Evolutionary conservation across 2,329 filamentous ascomycete species (phyloP).

Genomic region (Penicillium sp.): DNA sequence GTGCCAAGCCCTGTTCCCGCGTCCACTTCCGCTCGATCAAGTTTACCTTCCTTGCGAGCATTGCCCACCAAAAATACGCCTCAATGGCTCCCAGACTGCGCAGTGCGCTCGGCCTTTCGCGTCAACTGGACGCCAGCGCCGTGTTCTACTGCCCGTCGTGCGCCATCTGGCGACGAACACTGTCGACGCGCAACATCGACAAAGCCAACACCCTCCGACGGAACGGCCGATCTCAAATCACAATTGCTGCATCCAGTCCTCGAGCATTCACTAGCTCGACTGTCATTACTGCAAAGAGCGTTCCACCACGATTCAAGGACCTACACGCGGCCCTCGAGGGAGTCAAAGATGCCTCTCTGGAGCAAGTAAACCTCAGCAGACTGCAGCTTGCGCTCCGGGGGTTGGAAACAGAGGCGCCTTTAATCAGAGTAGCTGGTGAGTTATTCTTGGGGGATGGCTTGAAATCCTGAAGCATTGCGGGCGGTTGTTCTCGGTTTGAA

Average conservation of each 20-base stretch:
- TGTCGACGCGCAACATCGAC: slow-evolving; percentile 29
- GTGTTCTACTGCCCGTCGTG: slow-evolving; percentile 46
- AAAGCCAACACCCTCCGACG: slow-evolving; percentile 15
- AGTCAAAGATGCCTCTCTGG: slow-evolving; percentile 55
- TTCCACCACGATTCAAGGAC: slow-evolving; percentile 54
- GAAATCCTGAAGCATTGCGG: neutral
- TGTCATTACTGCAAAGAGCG: slow-evolving; percentile 55
- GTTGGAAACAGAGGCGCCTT: slow-evolving; percentile 55
- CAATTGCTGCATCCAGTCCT: slow-evolving; percentile 6
- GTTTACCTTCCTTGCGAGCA: slow-evolving; percentile 8
- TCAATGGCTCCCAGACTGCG: slow-evolving; percentile 44
- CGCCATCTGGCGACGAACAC: slow-evolving; percentile 36
- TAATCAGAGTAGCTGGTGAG: slow-evolving; percentile 58
- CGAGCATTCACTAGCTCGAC: slow-evolving; percentile 52
- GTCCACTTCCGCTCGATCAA: slow-evolving; percentile 18
- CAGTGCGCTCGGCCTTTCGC: slow-evolving; percentile 37
- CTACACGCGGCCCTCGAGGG: slow-evolving; percentile 56
- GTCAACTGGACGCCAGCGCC: slow-evolving; percentile 24
- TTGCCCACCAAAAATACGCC: neutral
- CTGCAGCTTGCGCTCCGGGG: slow-evolving; percentile 61
- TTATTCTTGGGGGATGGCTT: neutral
- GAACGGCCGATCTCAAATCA: slow-evolving; percentile 4
- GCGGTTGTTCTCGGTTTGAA: neutral
- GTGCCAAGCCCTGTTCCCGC: slow-evolving; percentile 25
- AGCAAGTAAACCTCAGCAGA: slow-evolving; percentile 60